Base-by-base conservation (phyloP, 371 early-diverging fungal species). In the Smittium mucronatum region DNA sequence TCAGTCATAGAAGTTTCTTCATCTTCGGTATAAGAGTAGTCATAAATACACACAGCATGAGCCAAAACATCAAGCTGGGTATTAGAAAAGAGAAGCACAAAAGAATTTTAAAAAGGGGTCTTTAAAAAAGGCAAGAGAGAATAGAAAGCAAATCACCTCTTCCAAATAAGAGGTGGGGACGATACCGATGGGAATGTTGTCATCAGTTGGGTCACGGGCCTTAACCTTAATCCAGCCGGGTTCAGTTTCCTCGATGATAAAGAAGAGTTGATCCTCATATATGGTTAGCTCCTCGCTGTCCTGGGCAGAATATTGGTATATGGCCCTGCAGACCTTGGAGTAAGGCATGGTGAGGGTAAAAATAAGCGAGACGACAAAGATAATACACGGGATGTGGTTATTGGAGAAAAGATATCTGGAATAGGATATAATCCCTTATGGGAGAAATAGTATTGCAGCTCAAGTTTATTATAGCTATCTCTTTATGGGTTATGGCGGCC, bases 201-300 rank as follows among this genome's bases (percentile, higher is more conserved):
- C 81, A 31, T 82, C 81, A 28, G 74, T 70, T 34, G 70, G 69
- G 0, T 72, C 31, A 33, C 86, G 85, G 72, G 86, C 78, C 71
- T 88, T 87, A 28, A 86, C 89, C 71, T 83, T 82, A 83, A 87
- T 87, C 91, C 92, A 92, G 66, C 90, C 90, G 30, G 84, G 83
- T 81, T 90, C 89, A 74, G 82, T 83, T 76, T 84, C 85, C 59
- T 89, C 87, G 67, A 89, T 75, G 59, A 90, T 79, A 75, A 90
- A 90, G 30, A 91, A 72, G 65, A 88, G 76, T 74, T 87, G 85
- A 73, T 86, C 87, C 74, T 96, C 93, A 35, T 81, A 76, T 71
- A 96, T 84, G 60, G 81, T 78, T 68, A 95, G 81, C 80, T 95
- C 96, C 66, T 94, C 95, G 73, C 87, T 88, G 36, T 88, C 89